Evolutionary conservation across 768 basidiomycete genomes (phyloP), one percentile per base, ranked within the genome.

Genomic region (Naganishia kalamii): DNA sequence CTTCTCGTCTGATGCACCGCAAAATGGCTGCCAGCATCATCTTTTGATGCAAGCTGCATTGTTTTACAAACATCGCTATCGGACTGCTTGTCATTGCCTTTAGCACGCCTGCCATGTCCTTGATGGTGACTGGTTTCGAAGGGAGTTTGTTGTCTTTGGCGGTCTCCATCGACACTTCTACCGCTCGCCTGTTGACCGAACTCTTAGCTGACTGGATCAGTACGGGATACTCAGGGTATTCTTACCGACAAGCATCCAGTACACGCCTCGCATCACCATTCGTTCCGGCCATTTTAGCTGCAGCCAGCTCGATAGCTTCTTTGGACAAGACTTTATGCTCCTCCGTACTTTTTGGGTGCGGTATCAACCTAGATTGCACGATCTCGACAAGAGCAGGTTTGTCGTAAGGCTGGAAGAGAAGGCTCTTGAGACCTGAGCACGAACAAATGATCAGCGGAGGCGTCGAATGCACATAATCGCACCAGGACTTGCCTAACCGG

Each of bases 231-330:
- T 33, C 46, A 19, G 19, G 12, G 15, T 2, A 78, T n/a, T n/a
- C 82, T 57, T 65, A 88, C 86, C 93, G 82, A 79, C 92, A 96
- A 49, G 94, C 88, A 74, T 99, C 96, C 65, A 99, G 81, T 5
- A 93, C 89, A 32, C 93, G 83, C 60, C 96, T 81, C 0, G 96
- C 96, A 76, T 99, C 96, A 29, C 96, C 96, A 63, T 90, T 93
- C 65, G 96, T 89, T 13, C 84, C 81, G 1, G 86, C 84, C 64
- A 88, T 86, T 71, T 84, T 85, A 77, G 85, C 90, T 1, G 93
- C 87, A 3, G 90, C 90, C 66, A 92, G 85, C 73, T 85, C 88
- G 68, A 97, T 83, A 1, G 88, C 93, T 71, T 92, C 91, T 79
- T 81, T 75, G 41, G 82, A 81, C 0, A 83, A 81, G 13, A 82